Evolutionary conservation across 192 early-diverging fungal species (phyloP), one percentile per base, ranked within the genome.

Genomic region (Mortierella claussenii): DNA sequence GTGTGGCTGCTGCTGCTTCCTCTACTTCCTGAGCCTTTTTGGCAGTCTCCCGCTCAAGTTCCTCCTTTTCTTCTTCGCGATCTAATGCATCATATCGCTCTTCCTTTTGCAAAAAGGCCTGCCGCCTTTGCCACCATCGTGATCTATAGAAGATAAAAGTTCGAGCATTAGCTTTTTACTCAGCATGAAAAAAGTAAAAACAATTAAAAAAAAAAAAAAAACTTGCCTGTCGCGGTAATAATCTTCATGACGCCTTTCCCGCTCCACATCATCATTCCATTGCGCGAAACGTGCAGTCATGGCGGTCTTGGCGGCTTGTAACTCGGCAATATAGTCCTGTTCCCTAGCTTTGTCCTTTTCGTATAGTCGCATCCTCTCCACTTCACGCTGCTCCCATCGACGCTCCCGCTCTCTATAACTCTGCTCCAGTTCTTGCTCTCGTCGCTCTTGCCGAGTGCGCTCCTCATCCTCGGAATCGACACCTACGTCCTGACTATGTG

Each of bases 161-260:
- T n/a, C n/a, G n/a, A n/a, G n/a, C n/a, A n/a, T n/a, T n/a, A n/a
- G n/a, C n/a, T n/a, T n/a, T n/a, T n/a, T n/a, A n/a, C n/a, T n/a
- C n/a, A n/a, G n/a, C n/a, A n/a, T 20, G 78, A 47, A 37, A 43
- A 4, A 61, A 20, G 51, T 1, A 26, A 23, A 27, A 8, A 33
- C 23, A 27, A 23, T 1, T 2, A 17, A 31, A 1, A 1, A 69
- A 27, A 55, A 27, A 23, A 1, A 2, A 17, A 31, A 1, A 1
- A 69, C 32, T 44, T 85, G 90, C 89, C 93, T 76, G 69, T 95
- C 92, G 45, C 88, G 69, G 67, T 92, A 98, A 67, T 89, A 98
- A 56, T 90, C 83, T 28, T 95, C 88, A 17, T 84, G 78, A 0
- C 85, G 86, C 32, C 68, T 69, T 32, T 86, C 85, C 31, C 61